These are phyloP conservation scores for Spergularia bocconei DNA, from an alignment of 148 eudicot species.

Conservation along the genomic window DNA sequence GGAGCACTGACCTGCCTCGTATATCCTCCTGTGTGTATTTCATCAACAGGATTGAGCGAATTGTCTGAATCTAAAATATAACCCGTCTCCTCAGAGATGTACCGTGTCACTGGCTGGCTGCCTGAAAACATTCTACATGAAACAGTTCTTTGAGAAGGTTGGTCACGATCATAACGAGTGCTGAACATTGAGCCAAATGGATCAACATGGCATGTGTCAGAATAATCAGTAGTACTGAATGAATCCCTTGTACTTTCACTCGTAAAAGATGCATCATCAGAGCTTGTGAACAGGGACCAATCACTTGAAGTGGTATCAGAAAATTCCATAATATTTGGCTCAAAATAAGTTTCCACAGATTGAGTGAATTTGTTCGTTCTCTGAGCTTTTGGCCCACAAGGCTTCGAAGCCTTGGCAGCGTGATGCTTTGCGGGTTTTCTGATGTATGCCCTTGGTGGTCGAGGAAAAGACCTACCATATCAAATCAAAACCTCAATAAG, in stretches of 20 bases:
- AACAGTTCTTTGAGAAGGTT: constrained; percentile 43
- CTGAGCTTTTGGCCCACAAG: constrained; percentile 24
- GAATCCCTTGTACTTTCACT: constrained; percentile 93
- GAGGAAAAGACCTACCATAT: constrained; percentile 63
- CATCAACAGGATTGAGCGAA: constrained; percentile 23
- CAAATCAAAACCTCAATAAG: background rate
- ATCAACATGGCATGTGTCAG: constrained; percentile 49
- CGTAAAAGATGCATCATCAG: constrained; percentile 87
- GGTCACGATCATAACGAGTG: constrained; percentile 34
- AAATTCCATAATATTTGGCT: constrained; percentile 39
- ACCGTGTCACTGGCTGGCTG: constrained; percentile 49
- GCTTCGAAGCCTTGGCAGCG: constrained; percentile 40
- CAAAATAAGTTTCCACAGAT: constrained; percentile 27
- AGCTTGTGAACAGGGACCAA: constrained; percentile 94
- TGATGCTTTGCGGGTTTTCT: constrained; percentile 38
- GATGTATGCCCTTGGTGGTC: constrained; percentile 44
- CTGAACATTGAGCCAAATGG: constrained; percentile 57
- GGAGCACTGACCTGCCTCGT: constrained; percentile 18
- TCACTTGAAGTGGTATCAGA: constrained; percentile 80
- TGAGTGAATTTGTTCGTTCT: constrained; percentile 43
- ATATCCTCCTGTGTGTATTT: constrained; percentile 11
- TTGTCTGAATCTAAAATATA: constrained; percentile 38
- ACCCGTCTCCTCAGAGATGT: constrained; percentile 47
- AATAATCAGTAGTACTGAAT: constrained; percentile 59
- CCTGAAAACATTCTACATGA: constrained; percentile 69